These are phyloP conservation scores for Closterium sp. DNA, from an alignment of 139 green algal species.

Conservation along the genomic window DNA sequence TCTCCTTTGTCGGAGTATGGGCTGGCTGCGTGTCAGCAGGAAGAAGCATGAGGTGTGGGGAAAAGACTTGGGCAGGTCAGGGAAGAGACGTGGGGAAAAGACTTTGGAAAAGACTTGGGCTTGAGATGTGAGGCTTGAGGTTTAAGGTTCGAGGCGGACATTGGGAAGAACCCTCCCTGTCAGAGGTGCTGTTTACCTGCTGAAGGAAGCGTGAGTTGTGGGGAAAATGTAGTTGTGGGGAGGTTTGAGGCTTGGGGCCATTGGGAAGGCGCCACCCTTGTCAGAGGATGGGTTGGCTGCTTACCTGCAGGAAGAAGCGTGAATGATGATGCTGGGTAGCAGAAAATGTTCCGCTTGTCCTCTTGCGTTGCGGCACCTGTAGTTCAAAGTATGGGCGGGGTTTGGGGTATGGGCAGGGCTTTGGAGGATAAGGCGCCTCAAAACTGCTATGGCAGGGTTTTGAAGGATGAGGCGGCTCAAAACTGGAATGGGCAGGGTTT, in stretches of 20 bases:
- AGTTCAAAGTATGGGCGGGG: no score
- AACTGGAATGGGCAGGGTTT: no score
- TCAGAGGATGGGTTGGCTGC: constrained; percentile 28
- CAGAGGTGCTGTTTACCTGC: constrained; percentile 28
- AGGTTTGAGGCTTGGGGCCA: constrained; percentile 17
- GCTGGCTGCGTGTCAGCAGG: constrained; percentile 36
- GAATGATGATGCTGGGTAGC: not conserved
- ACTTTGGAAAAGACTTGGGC: no score
- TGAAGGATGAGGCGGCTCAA: no score
- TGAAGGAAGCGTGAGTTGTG: constrained; percentile 29
- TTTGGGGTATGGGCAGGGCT: no score
- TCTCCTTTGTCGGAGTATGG: constrained; percentile 34
- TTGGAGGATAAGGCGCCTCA: no score
- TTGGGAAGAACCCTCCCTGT: constrained; percentile 29
- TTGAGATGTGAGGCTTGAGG: no score
- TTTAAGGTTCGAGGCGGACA: constrained; percentile 20
- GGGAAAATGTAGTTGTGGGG: constrained; percentile 8
- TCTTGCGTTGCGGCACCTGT: no score
- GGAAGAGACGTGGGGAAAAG: no score
- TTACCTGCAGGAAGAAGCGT: constrained; percentile 46
- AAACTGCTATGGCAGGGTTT: no score
- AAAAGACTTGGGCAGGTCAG: no score
- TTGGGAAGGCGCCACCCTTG: constrained; percentile 28
- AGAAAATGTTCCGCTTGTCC: no score
- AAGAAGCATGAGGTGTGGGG: constrained; percentile 37